Evolutionary conservation across 83 land plant genomes (phyloP).

Genomic region (Thuja plicata): DNA sequence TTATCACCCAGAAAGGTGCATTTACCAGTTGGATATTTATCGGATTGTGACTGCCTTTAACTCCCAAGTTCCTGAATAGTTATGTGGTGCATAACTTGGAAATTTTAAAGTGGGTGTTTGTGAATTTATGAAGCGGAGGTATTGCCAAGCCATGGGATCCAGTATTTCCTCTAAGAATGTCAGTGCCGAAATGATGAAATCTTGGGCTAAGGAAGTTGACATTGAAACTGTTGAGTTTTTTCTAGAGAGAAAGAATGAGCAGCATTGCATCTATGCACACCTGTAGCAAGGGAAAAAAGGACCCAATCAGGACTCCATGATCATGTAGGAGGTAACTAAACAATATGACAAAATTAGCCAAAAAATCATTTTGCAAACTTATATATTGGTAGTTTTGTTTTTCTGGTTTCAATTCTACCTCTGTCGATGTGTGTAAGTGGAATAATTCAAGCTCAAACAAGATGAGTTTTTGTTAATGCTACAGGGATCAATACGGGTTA

Average conservation of each 20-base stretch:
- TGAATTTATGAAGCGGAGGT: too few species aligned
- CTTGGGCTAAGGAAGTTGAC: neutral
- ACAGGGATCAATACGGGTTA: too few species aligned
- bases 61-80: too few species aligned
- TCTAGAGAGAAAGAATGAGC: too few species aligned
- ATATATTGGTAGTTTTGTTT: neutral
- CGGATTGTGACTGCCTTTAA: too few species aligned
- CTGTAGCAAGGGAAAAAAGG: constrained; percentile 88
- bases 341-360: too few species aligned
- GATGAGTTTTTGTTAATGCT: neutral
- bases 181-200: neutral
- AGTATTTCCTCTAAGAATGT: neutral
- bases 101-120: too few species aligned
- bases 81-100: too few species aligned
- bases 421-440: neutral
- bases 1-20: too few species aligned
- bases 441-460: neutral
- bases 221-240: neutral
- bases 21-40: too few species aligned
- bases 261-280: constrained; percentile 66
- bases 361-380: neutral
- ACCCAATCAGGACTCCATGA: constrained; percentile 93
- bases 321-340: constrained; percentile 87
- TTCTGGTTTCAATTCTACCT: neutral
- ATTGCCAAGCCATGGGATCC: neutral